Evolutionary conservation across 192 early-diverging fungal genomes (phyloP).

Genomic region (Glomus cerebriforme): DNA sequence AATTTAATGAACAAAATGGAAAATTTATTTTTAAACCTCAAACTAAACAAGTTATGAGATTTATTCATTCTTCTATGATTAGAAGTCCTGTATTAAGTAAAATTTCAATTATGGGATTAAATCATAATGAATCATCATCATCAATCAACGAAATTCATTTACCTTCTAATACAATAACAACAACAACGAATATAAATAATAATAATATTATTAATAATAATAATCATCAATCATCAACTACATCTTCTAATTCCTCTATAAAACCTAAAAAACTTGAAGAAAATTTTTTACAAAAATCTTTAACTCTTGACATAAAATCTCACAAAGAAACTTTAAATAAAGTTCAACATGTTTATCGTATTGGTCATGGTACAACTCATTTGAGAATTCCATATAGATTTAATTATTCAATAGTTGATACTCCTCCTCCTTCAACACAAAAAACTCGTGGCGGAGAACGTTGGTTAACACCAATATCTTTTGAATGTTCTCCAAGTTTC

Average conservation of each 20-base stretch:
- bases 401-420: conserved; percentile 2
- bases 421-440: neutral
- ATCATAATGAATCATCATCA: neutral
- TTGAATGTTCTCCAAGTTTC: conserved; percentile 23
- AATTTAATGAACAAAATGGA: neutral
- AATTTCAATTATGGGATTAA: neutral
- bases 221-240: too few species aligned
- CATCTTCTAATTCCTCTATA: neutral
- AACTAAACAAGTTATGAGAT: neutral
- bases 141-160: neutral
- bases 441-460: conserved; percentile 24
- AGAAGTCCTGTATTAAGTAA: neutral
- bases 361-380: conserved; percentile 20
- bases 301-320: neutral
- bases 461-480: neutral
- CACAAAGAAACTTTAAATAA: neutral
- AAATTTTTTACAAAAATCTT: conserved; percentile 13
- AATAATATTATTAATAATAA: too few species aligned
- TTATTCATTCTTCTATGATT: neutral
- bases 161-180: neutral
- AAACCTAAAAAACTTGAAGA: neutral
- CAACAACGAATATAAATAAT: neutral
- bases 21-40: conserved; percentile 4
- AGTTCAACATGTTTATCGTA: neutral
- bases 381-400: conserved; percentile 1